phyloP scores from a whole-genome alignment of 192 early-diverging fungal species.

The Coemansia sp. region DNA sequence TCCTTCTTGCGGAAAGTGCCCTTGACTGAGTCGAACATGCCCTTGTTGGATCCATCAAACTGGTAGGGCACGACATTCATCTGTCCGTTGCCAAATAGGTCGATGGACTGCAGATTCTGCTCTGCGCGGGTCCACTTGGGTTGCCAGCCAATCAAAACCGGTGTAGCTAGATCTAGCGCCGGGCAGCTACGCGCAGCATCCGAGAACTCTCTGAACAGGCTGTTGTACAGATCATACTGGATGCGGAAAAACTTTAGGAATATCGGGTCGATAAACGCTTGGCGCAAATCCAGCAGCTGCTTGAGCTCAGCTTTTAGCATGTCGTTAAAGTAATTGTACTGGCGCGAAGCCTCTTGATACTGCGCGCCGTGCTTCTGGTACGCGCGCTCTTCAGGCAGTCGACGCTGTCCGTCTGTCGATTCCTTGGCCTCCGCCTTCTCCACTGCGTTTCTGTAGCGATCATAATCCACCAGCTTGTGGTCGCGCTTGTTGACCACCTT shows the following conservation, averaged over 20 bases:
- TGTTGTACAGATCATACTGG: constrained; percentile 75
- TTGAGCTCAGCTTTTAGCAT: constrained; percentile 79
- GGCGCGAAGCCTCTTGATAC: constrained; percentile 76
- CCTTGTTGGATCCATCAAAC: constrained; percentile 20
- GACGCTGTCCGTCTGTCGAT: constrained; percentile 50
- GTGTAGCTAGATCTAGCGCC: constrained; percentile 57
- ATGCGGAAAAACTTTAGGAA: constrained; percentile 81
- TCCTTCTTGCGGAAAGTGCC: constrained; percentile 51
- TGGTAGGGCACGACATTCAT: constrained; percentile 36
- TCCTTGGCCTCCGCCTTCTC: constrained; percentile 75
- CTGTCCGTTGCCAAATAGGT: constrained; percentile 34
- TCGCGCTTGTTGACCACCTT: constrained; percentile 84
- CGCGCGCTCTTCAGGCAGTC: constrained; percentile 63
- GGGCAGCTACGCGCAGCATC: constrained; percentile 56
- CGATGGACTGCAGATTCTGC: constrained; percentile 26
- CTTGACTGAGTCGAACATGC: constrained; percentile 45
- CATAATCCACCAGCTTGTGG: constrained; percentile 93
- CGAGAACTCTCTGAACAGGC: constrained; percentile 62
- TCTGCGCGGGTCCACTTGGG: constrained; percentile 34
- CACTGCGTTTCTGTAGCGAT: constrained; percentile 70
- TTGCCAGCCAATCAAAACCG: constrained; percentile 41
- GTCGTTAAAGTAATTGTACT: constrained; percentile 84
- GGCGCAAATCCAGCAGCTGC: constrained; percentile 68
- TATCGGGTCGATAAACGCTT: constrained; percentile 83
- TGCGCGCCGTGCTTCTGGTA: constrained; percentile 68